A percentile compares a stretch with the other conserved stretches of the same genome.
These are phyloP conservation scores for Alternaria conjuncta DNA, from an alignment of 2,329 filamentous ascomycete genomes.

Conservation along the genomic window DNA sequence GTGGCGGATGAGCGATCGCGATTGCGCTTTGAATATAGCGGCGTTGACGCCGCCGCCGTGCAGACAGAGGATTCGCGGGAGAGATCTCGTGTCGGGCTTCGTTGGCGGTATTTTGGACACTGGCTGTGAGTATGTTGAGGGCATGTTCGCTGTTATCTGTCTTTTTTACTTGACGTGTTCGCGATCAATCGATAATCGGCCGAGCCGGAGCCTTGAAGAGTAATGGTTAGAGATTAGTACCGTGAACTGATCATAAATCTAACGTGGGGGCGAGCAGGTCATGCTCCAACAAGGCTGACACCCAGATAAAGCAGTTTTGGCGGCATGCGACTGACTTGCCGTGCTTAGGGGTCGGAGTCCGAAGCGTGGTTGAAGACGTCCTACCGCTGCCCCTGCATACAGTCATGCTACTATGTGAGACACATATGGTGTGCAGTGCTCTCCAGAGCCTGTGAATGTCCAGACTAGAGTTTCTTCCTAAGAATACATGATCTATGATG, in stretches of 20 bases:
- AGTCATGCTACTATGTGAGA: not conserved
- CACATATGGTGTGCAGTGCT: not conserved
- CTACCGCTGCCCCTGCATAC: not conserved
- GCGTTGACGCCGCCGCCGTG: conserved; percentile 79
- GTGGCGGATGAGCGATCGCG: conserved; percentile 60
- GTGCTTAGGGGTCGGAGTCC: not conserved
- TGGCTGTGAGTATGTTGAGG: conserved; percentile 5
- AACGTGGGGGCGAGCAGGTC: not conserved
- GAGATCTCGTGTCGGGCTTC: conserved; percentile 32
- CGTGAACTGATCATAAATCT: not conserved
- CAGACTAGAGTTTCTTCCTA: not conserved
- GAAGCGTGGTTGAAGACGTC: not conserved
- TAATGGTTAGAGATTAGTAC: not conserved
- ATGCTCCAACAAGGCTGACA: not conserved
- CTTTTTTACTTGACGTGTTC: not conserved
- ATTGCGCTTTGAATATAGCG: conserved; percentile 72
- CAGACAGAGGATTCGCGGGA: conserved; percentile 78
- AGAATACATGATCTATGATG: not conserved
- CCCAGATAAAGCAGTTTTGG: not conserved
- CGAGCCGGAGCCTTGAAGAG: not conserved
- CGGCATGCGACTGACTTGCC: not conserved
- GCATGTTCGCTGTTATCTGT: not conserved
- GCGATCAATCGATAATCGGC: not conserved
- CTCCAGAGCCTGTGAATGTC: not conserved
- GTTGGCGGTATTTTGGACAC: conserved; percentile 31